Evolutionary conservation across 2,329 filamentous ascomycete species (phyloP), one percentile per base, ranked within the genome.

Genomic region (Hypoxylon sp.): DNA sequence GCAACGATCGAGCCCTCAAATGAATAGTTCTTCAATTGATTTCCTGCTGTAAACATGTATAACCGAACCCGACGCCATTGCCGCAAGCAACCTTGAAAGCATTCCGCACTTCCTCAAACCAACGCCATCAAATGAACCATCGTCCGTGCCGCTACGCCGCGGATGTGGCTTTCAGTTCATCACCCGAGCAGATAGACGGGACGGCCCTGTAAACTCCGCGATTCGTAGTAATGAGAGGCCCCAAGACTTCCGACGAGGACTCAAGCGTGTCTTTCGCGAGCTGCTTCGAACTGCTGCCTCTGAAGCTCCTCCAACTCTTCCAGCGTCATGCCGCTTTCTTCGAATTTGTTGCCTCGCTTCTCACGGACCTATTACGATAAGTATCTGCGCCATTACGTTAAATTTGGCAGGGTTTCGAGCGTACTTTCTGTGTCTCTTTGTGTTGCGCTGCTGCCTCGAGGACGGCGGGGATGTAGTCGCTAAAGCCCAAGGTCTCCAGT

Each of bases 291-390:
- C 71, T 97, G 87, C 78, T 97, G 93, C 78, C 96, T 91, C 77
- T 99, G 96, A 74, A 97, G 88, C 50, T 90, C 87, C 61, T 96
- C 88, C 50, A 99, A 85, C 78, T 99, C 92, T 72, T 97, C 96
- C 76, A 97, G 89, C 0, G 92, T 92, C 81, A 98, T 86, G 56
- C 95, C 95, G 76, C 93, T 97, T 77, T 96, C 91, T 74, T 97
- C 95, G 75, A 98, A 93, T 81, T 98, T 98, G 79, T 94, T 97
- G 70, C 94, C 91, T 80, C 97, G 97, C 85, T 97, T 97, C 81
- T 99, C 96, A 49, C 95, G 91, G 28, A 91, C 93, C 93, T 97
- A 75, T 1, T 24, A 18, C 12, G 3, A 54, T 72, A 60, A 71
- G 70, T 54, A 62, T 55, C 9, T 22, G 8, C 24, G 9, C 12